These are phyloP conservation scores for Symbiotaphrina buchneri DNA, from an alignment of 495 filamentous ascomycete species.

Conservation along the genomic window DNA sequence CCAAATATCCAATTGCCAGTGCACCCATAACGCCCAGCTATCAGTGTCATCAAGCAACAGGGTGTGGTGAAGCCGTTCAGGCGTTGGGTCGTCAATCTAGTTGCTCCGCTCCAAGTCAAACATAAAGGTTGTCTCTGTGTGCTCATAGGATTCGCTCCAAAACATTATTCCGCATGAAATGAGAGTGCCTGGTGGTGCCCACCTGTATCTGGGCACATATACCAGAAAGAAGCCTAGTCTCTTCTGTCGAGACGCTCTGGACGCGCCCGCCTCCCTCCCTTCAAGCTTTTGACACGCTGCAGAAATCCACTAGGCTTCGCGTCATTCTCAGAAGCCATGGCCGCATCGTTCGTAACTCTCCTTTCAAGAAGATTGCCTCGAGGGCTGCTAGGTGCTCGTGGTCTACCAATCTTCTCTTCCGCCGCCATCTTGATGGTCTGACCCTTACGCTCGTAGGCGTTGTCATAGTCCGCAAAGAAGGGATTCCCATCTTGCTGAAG, in stretches of 20 bases:
- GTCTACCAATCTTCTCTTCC: conserved; percentile 19
- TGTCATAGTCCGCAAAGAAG: conserved; percentile 71
- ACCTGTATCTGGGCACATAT: too few relatives aligned
- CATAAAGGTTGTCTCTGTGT: too few relatives aligned
- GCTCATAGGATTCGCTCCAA: too few relatives aligned
- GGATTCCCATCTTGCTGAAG: conserved; percentile 50
- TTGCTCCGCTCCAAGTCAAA: too few relatives aligned
- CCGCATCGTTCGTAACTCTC: conserved; percentile 43
- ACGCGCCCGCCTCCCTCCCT: conserved; percentile 24
- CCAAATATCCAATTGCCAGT: too few relatives aligned
- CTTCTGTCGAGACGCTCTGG: conserved; percentile 6
- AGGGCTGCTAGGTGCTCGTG: conserved; percentile 39
- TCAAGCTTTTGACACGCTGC: conserved; percentile 72
- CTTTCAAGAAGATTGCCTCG: conserved; percentile 40
- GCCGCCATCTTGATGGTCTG: conserved; percentile 32
- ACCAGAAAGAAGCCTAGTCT: too few relatives aligned
- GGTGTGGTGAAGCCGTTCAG: too few relatives aligned
- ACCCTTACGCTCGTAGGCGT: conserved; percentile 47
- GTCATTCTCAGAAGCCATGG: conserved; percentile 16
- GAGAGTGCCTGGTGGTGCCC: too few relatives aligned
- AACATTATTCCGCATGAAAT: too few relatives aligned
- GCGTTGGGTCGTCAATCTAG: too few relatives aligned
- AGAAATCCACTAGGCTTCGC: conserved; percentile 40
- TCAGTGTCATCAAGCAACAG: too few relatives aligned
- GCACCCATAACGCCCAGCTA: too few relatives aligned